Evolutionary conservation across 768 basidiomycete genomes (phyloP), one percentile per base, ranked within the genome.

Genomic region (Epithele typhae): DNA sequence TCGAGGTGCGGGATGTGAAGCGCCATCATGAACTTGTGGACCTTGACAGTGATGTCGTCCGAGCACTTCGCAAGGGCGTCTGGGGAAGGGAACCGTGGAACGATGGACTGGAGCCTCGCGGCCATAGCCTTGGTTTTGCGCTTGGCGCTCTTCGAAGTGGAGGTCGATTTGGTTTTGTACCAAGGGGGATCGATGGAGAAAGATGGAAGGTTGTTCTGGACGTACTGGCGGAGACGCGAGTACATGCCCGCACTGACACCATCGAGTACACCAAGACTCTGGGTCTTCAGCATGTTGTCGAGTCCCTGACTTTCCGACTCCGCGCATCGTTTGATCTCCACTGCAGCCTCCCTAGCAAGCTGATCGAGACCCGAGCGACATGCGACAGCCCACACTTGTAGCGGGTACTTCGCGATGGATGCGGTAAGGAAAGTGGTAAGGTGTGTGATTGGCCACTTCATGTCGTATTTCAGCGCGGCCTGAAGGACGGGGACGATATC

Each of bases 361-460:
- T 39, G 22, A 3, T 49, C 48, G 5, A 39, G 32, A 2, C 30
- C 27, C 7, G 24, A n/a, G 22, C 37, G 32, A 43, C 48, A 44
- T 5, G 48, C 43, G 37, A 27, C 21, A 4, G 48, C 60, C 45
- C 64, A 67, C 11, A 68, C 51, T 7, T 51, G 57, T 11, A 63
- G 35, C 5, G 69, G 57, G 52, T 17, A 50, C 54, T 27, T 56
- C 48, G n/a, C 64, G 21, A 45, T 19, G 27, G 18, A 22, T 7
- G 37, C 24, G 5, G 30, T 2, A 25, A 36, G 41, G 3, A 32
- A 63, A 55, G 17, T 51, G 37, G 3, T 55, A 51, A 45, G 46
- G 36, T 37, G 15, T 3, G 32, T 10, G 32, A 34, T 23, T 2
- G 48, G 43, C 21, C 25, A 23, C n/a, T 25, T 12, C 45, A 51